Evolutionary conservation across 768 basidiomycete species (phyloP), one percentile per base, ranked within the genome.

Genomic region (Rhizopogon vulgaris): DNA sequence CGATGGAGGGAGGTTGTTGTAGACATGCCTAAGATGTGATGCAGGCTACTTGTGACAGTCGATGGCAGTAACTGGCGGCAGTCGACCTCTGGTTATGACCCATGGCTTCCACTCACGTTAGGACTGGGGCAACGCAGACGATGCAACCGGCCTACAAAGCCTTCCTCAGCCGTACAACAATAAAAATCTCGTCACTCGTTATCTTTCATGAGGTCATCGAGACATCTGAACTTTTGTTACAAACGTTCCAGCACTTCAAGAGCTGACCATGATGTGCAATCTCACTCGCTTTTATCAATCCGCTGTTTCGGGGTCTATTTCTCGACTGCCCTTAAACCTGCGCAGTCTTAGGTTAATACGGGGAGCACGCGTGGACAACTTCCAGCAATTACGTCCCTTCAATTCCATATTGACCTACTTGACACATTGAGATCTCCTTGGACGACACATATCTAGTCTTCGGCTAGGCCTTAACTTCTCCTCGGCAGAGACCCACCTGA

Each of bases 1-100:
- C 51, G 63, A 3, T 80, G 79, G 78, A 71, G 70, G 54, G 50
- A 60, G 6, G 52, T 78, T 12, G 71, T 64, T 18, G 45, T 66
- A n/a, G n/a, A n/a, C 8, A 30, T 5, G 30, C 1, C 27, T 7
- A 27, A 7, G 27, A 4, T 27, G 27, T 27, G 27, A 7, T 27
- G 27, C 27, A 27, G 7, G 7, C 27, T 27, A 27, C 27, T 27
- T 3, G 27, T 27, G 27, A 27, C 4, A 27, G 7, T 27, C 27
- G 7, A 27, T 7, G 27, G 27, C 27, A 27, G 27, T 7, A 27
- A 27, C 27, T 3, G 27, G 27, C 27, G 4, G 27, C 27, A 27
- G 27, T 27, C 4, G 27, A 27, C 27, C n/a, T n/a, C n/a, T n/a
- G n/a, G 51, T 37, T 62, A 57, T 27, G 41, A n/a, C 25, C 6